Percentiles rank a stretch among this genome's conserved stretches.
Evolutionary conservation across 2,329 filamentous ascomycete species (phyloP).

Genomic region (Kalmusia sp.): DNA sequence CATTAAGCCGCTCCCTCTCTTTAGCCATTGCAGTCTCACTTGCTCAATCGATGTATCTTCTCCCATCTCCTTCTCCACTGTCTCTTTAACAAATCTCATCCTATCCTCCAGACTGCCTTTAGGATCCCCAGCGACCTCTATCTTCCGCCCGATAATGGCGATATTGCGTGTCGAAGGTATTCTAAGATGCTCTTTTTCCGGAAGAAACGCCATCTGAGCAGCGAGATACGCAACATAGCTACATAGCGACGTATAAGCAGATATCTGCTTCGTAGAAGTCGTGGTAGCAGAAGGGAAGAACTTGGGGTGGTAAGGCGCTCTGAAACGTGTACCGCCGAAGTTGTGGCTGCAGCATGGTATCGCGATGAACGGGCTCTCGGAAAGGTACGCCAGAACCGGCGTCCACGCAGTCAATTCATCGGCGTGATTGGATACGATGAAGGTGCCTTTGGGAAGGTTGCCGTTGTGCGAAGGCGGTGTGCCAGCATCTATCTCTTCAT

Average conservation of each 20-base stretch:
- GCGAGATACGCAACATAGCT: constrained; percentile 77
- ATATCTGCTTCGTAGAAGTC: constrained; percentile 54
- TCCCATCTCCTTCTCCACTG: constrained; percentile 64
- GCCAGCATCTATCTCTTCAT: not conserved
- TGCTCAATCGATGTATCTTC: constrained; percentile 45
- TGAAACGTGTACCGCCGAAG: constrained; percentile 75
- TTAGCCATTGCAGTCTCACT: constrained; percentile 59
- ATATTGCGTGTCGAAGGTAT: constrained; percentile 93
- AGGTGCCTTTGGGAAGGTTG: constrained; percentile 74
- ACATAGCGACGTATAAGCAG: constrained; percentile 84
- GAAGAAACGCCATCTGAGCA: constrained; percentile 73
- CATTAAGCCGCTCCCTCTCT: constrained; percentile 57
- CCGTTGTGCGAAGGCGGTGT: constrained; percentile 60
- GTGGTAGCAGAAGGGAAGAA: constrained; percentile 19
- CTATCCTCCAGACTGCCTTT: constrained; percentile 67
- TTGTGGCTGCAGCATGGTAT: constrained; percentile 96
- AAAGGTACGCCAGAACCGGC: constrained; percentile 80
- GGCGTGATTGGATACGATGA: constrained; percentile 96
- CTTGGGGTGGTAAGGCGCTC: constrained; percentile 58
- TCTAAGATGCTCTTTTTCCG: constrained; percentile 84
- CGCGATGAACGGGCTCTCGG: constrained; percentile 81
- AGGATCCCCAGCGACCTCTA: constrained; percentile 45
- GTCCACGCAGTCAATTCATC: constrained; percentile 98
- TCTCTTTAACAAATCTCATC: constrained; percentile 64
- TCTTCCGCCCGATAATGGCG: constrained; percentile 73